These are phyloP conservation scores for Cucurbita pepo DNA, from an alignment of 306 rosid species.

Conservation along the genomic window DNA sequence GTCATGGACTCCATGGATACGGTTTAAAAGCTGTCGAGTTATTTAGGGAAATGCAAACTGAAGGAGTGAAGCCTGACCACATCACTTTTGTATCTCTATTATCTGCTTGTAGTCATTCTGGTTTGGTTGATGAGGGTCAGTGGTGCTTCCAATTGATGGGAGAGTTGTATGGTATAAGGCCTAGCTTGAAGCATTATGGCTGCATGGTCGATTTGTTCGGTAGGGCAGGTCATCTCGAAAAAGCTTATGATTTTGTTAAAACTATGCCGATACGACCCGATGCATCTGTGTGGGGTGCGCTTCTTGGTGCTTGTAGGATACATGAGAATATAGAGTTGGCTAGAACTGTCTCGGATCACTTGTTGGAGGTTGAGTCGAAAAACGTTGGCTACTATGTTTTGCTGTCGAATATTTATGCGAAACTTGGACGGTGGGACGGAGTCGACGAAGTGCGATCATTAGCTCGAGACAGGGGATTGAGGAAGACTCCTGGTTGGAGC, in stretches of 20 bases:
- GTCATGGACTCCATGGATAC: conserved; percentile 37
- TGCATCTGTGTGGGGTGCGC: conserved; percentile 42
- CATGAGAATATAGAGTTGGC: conserved; percentile 30
- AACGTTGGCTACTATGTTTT: conserved; percentile 36
- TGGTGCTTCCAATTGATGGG: conserved; percentile 25
- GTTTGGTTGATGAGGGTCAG: conserved; percentile 27
- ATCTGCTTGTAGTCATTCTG: conserved; percentile 43
- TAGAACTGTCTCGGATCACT: conserved; percentile 26
- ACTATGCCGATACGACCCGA: conserved; percentile 31
- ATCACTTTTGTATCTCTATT: conserved; percentile 27
- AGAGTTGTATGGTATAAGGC: conserved; percentile 25
- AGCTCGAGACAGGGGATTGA: conserved; percentile 27
- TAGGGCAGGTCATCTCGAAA: conserved; percentile 30
- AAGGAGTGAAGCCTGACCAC: conserved; percentile 24
- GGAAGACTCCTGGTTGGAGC: conserved; percentile 43
- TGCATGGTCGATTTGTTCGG: conserved; percentile 45
- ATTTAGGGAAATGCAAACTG: conserved; percentile 21
- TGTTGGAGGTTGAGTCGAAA: conserved; percentile 26
- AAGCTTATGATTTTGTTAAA: conserved; percentile 22
- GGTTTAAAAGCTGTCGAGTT: conserved; percentile 23
- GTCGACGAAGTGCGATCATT: conserved; percentile 28
- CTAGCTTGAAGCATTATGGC: conserved; percentile 25
- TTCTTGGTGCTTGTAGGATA: conserved; percentile 46
- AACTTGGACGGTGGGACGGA: conserved; percentile 31
- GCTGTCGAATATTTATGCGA: conserved; percentile 33